phyloP scores from a whole-genome alignment of 495 filamentous ascomycete species.

The Penicillium cataractarum region DNA sequence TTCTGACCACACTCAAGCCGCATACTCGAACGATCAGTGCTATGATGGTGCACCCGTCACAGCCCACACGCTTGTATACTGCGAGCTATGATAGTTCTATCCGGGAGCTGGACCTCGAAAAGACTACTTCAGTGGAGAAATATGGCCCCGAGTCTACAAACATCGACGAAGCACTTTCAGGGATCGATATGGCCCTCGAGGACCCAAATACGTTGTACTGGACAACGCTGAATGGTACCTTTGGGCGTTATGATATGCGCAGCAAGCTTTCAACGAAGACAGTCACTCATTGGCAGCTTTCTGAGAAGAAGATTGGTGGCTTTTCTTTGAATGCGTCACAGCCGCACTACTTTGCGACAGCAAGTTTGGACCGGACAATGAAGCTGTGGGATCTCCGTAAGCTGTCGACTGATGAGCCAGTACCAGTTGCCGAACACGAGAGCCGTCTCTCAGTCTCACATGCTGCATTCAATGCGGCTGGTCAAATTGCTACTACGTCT shows the following conservation, averaged over 20 bases:
- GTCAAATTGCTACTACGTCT: constrained; percentile 84
- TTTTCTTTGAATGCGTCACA: constrained; percentile 79
- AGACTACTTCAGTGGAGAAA: constrained; percentile 74
- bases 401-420: constrained; percentile 63
- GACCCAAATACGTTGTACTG: constrained; percentile 81
- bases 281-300: constrained; percentile 70
- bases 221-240: constrained; percentile 77
- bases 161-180: constrained; percentile 77
- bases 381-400: constrained; percentile 94
- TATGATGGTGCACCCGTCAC: constrained; percentile 74
- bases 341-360: constrained; percentile 85
- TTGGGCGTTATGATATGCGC: constrained; percentile 80
- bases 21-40: constrained; percentile 88
- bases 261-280: constrained; percentile 49
- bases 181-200: constrained; percentile 71
- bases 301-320: constrained; percentile 94
- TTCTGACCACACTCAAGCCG: constrained; percentile 82
- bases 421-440: constrained; percentile 77
- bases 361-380: constrained; percentile 84
- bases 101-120: constrained; percentile 81
- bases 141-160: constrained; percentile 71
- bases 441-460: constrained; percentile 86
- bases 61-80: constrained; percentile 72
- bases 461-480: constrained; percentile 80
- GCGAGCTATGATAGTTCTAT: constrained; percentile 95